A percentile compares a stretch with the other conserved stretches of the same genome.
Evolutionary conservation across 1,284 basidiomycete genomes (phyloP).

Genomic region (Microbotryomycetes sp.): DNA sequence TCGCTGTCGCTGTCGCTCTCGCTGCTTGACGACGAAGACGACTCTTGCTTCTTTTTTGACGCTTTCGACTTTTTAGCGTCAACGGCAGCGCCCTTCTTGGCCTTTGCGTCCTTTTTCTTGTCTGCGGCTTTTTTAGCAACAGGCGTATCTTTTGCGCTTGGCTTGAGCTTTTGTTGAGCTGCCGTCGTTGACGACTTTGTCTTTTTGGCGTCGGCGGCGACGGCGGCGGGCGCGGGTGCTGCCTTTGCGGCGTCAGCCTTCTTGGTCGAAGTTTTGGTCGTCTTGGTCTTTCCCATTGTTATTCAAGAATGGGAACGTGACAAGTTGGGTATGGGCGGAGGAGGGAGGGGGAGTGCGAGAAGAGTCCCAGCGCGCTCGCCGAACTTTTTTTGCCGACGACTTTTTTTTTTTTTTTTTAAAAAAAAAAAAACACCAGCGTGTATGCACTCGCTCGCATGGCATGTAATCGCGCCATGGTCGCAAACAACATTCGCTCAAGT

Average conservation of each 20-base stretch:
- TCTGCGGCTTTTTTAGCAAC: constrained; percentile 30
- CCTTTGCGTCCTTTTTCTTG: constrained; percentile 26
- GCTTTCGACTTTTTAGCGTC: constrained; percentile 33
- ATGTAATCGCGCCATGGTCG: no score
- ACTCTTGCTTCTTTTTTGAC: constrained; percentile 31
- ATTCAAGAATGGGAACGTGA: background rate
- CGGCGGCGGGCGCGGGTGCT: no score
- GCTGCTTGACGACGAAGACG: constrained; percentile 10
- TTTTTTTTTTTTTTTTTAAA: no score
- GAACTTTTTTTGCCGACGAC: no score
- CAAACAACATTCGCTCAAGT: no score
- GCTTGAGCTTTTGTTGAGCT: constrained; percentile 3
- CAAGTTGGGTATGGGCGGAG: background rate
- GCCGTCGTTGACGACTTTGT: constrained; percentile 20
- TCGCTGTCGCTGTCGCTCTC: constrained; percentile 32
- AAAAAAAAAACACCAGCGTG: no score
- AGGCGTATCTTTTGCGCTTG: background rate
- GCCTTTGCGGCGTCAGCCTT: no score
- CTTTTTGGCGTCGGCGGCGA: constrained; percentile 17
- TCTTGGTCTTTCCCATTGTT: constrained; percentile 30
- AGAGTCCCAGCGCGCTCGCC: background rate
- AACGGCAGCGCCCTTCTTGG: constrained; percentile 31
- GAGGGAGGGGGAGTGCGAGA: background rate
- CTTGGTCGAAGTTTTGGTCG: constrained; percentile 10
- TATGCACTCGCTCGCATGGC: no score